phyloP scores from a whole-genome alignment of 805 yeast species.

The Clavispora fructus region DNA sequence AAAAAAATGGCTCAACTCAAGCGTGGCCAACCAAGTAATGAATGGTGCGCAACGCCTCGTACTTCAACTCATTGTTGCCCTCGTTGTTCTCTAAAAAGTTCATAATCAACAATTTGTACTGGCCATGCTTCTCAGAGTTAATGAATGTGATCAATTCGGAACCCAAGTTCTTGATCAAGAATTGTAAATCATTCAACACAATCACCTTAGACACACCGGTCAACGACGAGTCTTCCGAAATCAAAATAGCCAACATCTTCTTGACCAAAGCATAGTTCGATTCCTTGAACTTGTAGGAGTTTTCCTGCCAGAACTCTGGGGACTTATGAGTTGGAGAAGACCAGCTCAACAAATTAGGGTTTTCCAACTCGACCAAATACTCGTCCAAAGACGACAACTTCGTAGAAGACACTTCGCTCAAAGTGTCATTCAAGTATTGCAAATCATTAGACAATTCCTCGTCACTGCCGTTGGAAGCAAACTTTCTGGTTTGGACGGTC shows the following conservation, averaged over 20 bases:
- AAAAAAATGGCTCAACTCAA: background rate
- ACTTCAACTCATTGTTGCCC: slow-evolving; percentile 81
- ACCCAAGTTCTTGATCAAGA: slow-evolving; percentile 36
- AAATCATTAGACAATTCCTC: slow-evolving; percentile 82
- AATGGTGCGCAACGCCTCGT: slow-evolving; percentile 93
- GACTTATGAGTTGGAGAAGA: slow-evolving; percentile 86
- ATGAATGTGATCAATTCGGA: slow-evolving; percentile 33
- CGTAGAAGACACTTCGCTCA: slow-evolving; percentile 63
- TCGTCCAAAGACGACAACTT: slow-evolving; percentile 90
- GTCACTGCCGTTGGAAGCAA: slow-evolving; percentile 65
- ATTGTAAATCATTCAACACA: slow-evolving; percentile 39
- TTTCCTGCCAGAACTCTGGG: slow-evolving; percentile 85
- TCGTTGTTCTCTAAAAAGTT: slow-evolving; percentile 61
- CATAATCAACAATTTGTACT: slow-evolving; percentile 75
- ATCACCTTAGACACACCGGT: slow-evolving; percentile 25
- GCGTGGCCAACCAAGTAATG: slow-evolving; percentile 82
- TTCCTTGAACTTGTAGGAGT: slow-evolving; percentile 69
- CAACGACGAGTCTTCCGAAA: slow-evolving; percentile 17
- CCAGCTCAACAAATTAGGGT: slow-evolving; percentile 71
- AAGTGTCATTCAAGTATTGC: slow-evolving; percentile 47
- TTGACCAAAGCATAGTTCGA: slow-evolving; percentile 69
- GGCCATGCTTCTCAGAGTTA: slow-evolving; percentile 44
- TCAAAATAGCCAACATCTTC: slow-evolving; percentile 51
- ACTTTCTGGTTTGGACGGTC: slow-evolving; percentile 77
- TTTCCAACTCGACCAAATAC: slow-evolving; percentile 76